phyloP scores from a whole-genome alignment of 768 basidiomycete genomes.

The Piloderma croceum region DNA sequence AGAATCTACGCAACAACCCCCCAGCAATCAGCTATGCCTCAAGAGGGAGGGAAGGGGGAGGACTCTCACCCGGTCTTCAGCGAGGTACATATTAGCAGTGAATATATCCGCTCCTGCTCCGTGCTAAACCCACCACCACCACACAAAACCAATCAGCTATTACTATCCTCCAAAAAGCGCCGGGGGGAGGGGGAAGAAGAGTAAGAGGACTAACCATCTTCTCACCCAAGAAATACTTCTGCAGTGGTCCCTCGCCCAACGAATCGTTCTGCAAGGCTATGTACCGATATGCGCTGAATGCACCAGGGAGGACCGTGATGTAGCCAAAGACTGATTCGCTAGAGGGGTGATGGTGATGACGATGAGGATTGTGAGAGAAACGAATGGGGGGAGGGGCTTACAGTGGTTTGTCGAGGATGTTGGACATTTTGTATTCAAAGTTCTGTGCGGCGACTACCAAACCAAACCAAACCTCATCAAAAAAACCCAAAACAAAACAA shows the following conservation, averaged over 20 bases:
- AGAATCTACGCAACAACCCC: conserved; percentile 53
- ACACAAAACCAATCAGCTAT: conserved; percentile 1
- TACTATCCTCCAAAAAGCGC: no score
- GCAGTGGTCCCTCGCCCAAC: conserved; percentile 79
- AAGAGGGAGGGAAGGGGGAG: neutral
- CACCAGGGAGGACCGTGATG: conserved; percentile 89
- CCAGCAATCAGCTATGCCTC: conserved; percentile 5
- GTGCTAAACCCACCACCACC: conserved; percentile 36
- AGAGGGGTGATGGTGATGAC: neutral
- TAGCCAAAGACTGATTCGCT: conserved; percentile 87
- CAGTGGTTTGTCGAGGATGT: conserved; percentile 88
- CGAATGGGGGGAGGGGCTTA: conserved; percentile 17
- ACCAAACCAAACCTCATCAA: neutral
- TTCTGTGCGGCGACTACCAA: conserved; percentile 79
- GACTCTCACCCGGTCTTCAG: conserved; percentile 68
- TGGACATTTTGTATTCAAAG: conserved; percentile 92
- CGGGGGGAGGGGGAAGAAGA: conserved; percentile 2
- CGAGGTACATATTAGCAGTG: conserved; percentile 94
- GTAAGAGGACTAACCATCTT: conserved; percentile 55
- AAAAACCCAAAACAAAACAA: neutral
- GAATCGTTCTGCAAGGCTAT: conserved; percentile 87
- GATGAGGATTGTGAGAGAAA: conserved; percentile 1
- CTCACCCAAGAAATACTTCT: conserved; percentile 97
- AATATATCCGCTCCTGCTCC: conserved; percentile 86
- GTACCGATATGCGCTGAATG: conserved; percentile 88